Base-by-base conservation (phyloP, 106 monocot species). In the Alisma plantagoaquatica region DNA sequence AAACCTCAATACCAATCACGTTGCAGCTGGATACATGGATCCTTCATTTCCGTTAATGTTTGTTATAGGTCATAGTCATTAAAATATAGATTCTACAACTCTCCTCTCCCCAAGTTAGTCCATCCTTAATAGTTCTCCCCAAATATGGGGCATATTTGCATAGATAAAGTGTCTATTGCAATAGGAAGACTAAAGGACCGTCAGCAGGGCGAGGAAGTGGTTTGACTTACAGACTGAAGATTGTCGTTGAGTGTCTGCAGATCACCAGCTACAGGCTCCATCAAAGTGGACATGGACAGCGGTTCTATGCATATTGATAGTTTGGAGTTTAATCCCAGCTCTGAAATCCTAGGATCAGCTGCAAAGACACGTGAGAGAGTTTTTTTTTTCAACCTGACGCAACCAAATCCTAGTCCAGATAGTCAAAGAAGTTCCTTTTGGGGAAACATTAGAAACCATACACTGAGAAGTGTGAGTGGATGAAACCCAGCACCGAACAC, bases 181-280 rank as follows among this genome's bases (percentile, higher is more conserved):
- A n/a, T n/a, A n/a, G n/a, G n/a, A n/a, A n/a, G n/a, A n/a, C n/a
- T n/a, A n/a, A n/a, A n/a, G n/a, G n/a, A n/a, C n/a, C n/a, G n/a
- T n/a, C n/a, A n/a, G n/a, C n/a, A n/a, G n/a, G n/a, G n/a, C n/a
- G n/a, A n/a, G n/a, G n/a, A n/a, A n/a, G n/a, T n/a, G n/a, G n/a
- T n/a, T n/a, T n/a, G 16, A 27, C 51, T 52, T 27, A 52, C 51
- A 9, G 51, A 52, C 28, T 52, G 24, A 27, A 52, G 51, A 27
- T 52, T 52, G 14, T 4, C 14, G 26, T 52, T 52, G 12, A 52
- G 25, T 27, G 25, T 52, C 28, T 25, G 51, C 19, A 52, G 51
- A 27, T 52, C 51, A 52, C 11, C 28, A 25, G 51, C 51, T 12
- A 52, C 51, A 11, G 10, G 16, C n/a, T 52, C 51, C 51, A 52